Percentiles rank a stretch among this genome's conserved stretches.
These are phyloP conservation scores for Perkinsela sp. DNA, from an alignment of 208 protist species.

Conservation along the genomic window DNA sequence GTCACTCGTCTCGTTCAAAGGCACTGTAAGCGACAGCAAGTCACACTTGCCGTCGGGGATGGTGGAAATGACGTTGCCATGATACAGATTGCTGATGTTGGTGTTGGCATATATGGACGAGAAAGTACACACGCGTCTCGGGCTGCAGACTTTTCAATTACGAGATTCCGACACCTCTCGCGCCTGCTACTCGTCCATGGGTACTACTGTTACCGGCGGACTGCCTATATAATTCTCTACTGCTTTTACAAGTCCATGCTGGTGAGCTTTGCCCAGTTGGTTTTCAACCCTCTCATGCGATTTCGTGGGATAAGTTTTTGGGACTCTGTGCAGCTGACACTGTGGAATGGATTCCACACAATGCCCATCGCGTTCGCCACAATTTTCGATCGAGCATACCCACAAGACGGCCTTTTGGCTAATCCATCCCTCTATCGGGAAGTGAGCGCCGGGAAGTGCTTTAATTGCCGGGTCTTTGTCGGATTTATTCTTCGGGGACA, in stretches of 20 bases:
- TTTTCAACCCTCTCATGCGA: slow-evolving; percentile 33
- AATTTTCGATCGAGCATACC: slow-evolving; percentile 48
- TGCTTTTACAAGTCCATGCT: slow-evolving; percentile 90
- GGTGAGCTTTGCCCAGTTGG: slow-evolving; percentile 65
- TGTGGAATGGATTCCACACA: slow-evolving; percentile 69
- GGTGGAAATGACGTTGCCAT: slow-evolving; percentile 81
- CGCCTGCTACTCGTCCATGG: slow-evolving; percentile 77
- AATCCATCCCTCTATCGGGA: slow-evolving; percentile 35
- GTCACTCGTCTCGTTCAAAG: slow-evolving; percentile 35
- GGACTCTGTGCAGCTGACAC: slow-evolving; percentile 48
- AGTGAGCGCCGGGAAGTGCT: slow-evolving; percentile 14
- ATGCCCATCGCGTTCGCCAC: slow-evolving; percentile 54
- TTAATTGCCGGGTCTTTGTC: slow-evolving; percentile 33
- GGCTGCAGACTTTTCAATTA: slow-evolving; percentile 72
- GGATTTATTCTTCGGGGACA: slow-evolving; percentile 28
- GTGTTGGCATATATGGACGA: slow-evolving; percentile 61
- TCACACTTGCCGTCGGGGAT: slow-evolving; percentile 75
- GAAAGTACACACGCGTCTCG: slow-evolving; percentile 69
- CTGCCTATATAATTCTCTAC: slow-evolving; percentile 76
- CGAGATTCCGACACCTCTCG: slow-evolving; percentile 63
- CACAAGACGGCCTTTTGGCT: slow-evolving; percentile 27
- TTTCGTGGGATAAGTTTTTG: slow-evolving; percentile 56
- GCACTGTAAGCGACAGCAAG: slow-evolving; percentile 6
- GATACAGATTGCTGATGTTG: slow-evolving; percentile 72
- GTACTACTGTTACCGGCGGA: slow-evolving; percentile 59